Conservation (phyloP, 352 stramenopile species). For the Pythium phragmitis region DNA sequence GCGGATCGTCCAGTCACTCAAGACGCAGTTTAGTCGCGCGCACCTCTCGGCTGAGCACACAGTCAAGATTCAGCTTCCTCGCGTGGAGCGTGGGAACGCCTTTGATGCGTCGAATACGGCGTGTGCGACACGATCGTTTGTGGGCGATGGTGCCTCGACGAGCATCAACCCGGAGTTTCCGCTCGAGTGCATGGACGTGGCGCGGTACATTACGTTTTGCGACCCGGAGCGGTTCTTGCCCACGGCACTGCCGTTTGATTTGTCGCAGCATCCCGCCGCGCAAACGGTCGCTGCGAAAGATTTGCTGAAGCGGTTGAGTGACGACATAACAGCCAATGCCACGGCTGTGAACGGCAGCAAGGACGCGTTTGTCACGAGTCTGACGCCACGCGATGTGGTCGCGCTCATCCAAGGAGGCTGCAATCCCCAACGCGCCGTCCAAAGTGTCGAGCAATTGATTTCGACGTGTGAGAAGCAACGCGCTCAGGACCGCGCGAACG, state of each 20-base stretch:
- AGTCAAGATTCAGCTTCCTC: constrained; percentile 11
- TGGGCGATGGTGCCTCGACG: constrained; percentile 17
- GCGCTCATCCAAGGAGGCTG: constrained; percentile 17
- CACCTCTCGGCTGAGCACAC: constrained; percentile 46
- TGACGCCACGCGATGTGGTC: constrained; percentile 53
- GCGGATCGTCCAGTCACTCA: constrained; percentile 54
- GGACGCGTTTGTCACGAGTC: constrained; percentile 65
- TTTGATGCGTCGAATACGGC: constrained; percentile 80
- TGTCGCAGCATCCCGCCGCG: constrained; percentile 85
- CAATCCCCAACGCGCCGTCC: constrained; percentile 14
- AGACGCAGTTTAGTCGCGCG: constrained; percentile 60
- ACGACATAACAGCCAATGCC: constrained; percentile 91
- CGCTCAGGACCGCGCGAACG: constrained; percentile 47
- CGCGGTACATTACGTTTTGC: constrained; percentile 72
- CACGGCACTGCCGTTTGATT: constrained; percentile 89
- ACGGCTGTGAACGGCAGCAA: constrained; percentile 69
- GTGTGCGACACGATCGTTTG: constrained; percentile 55
- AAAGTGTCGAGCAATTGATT: constrained; percentile 51
- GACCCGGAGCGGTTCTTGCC: constrained; percentile 55
- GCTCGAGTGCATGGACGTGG: constrained; percentile 64
- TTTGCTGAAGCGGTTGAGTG: constrained; percentile 88
- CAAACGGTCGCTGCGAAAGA: constrained; percentile 94
- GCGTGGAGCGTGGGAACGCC: constrained; percentile 14
- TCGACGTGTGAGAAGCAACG: constrained; percentile 48
- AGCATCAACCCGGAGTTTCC: constrained; percentile 79